Conservation (phyloP, 2,329 filamentous ascomycete genomes). For the Colletotrichum spaethianum region DNA sequence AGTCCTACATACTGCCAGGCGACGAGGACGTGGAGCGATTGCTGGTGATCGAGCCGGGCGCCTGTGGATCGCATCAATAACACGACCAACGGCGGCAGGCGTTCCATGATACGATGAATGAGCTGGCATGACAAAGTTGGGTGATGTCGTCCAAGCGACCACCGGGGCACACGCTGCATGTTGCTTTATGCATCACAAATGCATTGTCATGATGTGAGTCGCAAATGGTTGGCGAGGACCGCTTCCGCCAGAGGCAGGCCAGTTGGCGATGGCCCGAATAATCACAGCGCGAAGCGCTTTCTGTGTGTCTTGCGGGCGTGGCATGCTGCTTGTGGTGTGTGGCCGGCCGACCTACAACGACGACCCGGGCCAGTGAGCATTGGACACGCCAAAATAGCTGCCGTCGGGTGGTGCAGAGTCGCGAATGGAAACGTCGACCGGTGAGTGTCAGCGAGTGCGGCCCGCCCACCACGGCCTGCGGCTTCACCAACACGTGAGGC, state of each 20-base stretch:
- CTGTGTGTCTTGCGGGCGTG: conserved; percentile 9
- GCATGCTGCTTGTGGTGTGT: conserved; percentile 9
- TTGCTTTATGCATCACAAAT: conserved; percentile 35
- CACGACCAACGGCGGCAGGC: conserved; percentile 6
- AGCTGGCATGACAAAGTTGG: conserved; percentile 14
- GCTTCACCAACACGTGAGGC: conserved; percentile 19
- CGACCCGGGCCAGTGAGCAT: conserved; percentile 19
- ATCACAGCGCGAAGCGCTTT: conserved; percentile 28
- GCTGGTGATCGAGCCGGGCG: conserved; percentile 5
- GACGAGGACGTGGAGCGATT: not conserved
- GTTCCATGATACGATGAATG: conserved; percentile 13
- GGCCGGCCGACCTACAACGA: conserved; percentile 14
- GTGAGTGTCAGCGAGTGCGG: conserved; percentile 29
- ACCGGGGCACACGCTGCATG: conserved; percentile 34
- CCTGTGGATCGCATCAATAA: conserved; percentile 3
- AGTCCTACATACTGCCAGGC: not conserved
- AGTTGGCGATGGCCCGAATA: conserved; percentile 9
- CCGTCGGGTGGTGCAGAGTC: conserved; percentile 16
- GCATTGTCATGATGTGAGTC: conserved; percentile 30
- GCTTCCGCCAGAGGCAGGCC: conserved; percentile 24
- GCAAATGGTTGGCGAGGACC: conserved; percentile 37
- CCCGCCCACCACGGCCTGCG: conserved; percentile 6
- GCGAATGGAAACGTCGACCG: conserved; percentile 18
- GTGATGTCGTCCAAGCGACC: conserved; percentile 23
- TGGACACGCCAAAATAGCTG: conserved; percentile 28